A percentile compares a stretch with the other conserved stretches of the same genome.
Evolutionary conservation across 257 asterid species (phyloP).

Genomic region (Petunia secreta): DNA sequence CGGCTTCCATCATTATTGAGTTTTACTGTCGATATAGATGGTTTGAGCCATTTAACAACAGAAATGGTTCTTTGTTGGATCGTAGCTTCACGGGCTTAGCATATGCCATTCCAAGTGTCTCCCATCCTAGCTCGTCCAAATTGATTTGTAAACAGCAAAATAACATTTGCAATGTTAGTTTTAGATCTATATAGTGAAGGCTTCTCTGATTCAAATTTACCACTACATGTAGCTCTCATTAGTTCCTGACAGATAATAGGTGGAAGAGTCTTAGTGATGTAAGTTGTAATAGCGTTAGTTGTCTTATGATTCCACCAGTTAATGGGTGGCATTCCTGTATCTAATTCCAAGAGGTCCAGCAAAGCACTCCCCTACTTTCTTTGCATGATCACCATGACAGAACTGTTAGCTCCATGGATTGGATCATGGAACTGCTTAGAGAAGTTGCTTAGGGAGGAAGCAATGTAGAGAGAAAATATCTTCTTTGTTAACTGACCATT

Average conservation of each 20-base stretch:
- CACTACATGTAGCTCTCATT: not conserved
- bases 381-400: no score
- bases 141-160: not conserved
- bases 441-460: no score
- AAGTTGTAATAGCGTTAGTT: not conserved
- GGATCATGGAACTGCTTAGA: no score
- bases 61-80: not conserved
- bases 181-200: not conserved
- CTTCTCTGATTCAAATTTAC: not conserved
- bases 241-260: not conserved
- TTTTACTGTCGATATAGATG: not conserved
- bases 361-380: no score
- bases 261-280: not conserved
- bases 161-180: not conserved
- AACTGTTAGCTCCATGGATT: no score
- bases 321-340: not conserved
- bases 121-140: not conserved
- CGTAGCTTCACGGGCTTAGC: not conserved
- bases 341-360: no score
- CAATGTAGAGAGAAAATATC: no score
- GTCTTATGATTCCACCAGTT: constrained; percentile 1
- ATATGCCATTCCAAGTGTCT: not conserved
- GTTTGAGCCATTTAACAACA: not conserved
- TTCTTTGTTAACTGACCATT: no score
- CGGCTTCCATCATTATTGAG: not conserved